Evolutionary conservation across 345 rosid genomes (phyloP).

Genomic region (Adansonia digitata): DNA sequence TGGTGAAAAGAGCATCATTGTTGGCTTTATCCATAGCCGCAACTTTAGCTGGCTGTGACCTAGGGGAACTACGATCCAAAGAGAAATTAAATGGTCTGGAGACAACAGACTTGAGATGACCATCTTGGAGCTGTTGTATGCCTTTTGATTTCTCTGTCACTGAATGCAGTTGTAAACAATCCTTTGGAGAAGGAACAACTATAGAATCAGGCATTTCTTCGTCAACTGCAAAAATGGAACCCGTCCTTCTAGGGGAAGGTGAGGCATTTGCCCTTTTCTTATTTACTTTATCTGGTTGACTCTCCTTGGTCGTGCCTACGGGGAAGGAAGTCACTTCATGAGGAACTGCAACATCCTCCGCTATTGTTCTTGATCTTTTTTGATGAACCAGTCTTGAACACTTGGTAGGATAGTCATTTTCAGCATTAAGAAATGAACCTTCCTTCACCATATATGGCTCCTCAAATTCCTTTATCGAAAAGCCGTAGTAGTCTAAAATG

Average conservation of each 20-base stretch:
- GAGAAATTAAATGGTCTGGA: constrained; percentile 35
- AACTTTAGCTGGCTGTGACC: constrained; percentile 28
- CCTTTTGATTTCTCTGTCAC: constrained; percentile 24
- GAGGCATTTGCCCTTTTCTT: constrained; percentile 27
- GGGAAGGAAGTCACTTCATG: constrained; percentile 25
- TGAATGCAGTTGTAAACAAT: constrained; percentile 24
- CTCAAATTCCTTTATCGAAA: constrained; percentile 68
- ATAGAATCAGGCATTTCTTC: constrained; percentile 42
- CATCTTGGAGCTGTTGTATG: constrained; percentile 30
- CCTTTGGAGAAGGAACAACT: constrained; percentile 35
- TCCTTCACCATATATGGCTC: constrained; percentile 94
- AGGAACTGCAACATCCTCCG: constrained; percentile 56
- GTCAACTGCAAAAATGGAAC: constrained; percentile 27
- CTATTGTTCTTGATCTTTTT: constrained; percentile 62
- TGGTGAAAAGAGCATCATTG: constrained; percentile 19
- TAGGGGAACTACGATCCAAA: constrained; percentile 33
- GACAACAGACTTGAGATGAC: constrained; percentile 24
- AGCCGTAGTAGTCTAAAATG: constrained; percentile 71
- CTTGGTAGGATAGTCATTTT: constrained; percentile 71
- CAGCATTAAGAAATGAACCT: constrained; percentile 72
- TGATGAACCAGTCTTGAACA: constrained; percentile 77
- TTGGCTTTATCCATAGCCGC: constrained; percentile 31
- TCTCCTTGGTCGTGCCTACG: constrained; percentile 27
- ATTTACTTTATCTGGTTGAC: constrained; percentile 24
- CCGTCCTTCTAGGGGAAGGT: constrained; percentile 33